A percentile compares a stretch with the other conserved stretches of the same genome.
Conservation (phyloP, 805 yeast genomes). For the Metschnikowia baotianmanensis region DNA sequence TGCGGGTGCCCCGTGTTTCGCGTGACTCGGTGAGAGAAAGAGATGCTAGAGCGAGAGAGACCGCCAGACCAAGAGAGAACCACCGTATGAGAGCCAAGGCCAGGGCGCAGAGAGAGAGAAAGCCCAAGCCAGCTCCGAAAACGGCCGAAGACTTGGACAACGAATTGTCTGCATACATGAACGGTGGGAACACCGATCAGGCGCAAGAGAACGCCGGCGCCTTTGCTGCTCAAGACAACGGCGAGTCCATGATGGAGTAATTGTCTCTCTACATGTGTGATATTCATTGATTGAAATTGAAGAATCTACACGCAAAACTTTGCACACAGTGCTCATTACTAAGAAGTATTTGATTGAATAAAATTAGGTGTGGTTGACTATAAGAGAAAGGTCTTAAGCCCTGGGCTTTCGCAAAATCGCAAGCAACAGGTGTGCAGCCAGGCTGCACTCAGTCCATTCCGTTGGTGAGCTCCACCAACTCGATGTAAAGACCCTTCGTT, state of each 20-base stretch:
- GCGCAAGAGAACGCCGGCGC: constrained; percentile 10
- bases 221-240: constrained; percentile 19
- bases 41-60: constrained; percentile 17
- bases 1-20: constrained; percentile 4
- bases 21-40: constrained; percentile 10
- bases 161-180: constrained; percentile 68
- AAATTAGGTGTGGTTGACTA: not conserved
- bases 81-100: constrained; percentile 16
- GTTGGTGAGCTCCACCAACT: constrained; percentile 44
- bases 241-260: constrained; percentile 17
- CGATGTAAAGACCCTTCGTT: constrained; percentile 17
- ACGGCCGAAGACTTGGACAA: constrained; percentile 70
- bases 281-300: too few species aligned
- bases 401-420: too few species aligned
- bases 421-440: not conserved
- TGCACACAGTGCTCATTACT: too few species aligned
- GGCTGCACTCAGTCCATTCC: constrained; percentile 19
- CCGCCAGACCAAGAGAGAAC: constrained; percentile 11
- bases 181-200: constrained; percentile 10
- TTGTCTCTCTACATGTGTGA: too few species aligned
- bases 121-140: constrained; percentile 33
- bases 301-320: too few species aligned
- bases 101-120: constrained; percentile 18
- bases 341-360: not conserved
- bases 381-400: too few species aligned